Percentiles rank a stretch among this genome's conserved stretches.
phyloP scores from a whole-genome alignment of 2,329 filamentous ascomycete species.

The Pestalotiopsis sp. region DNA sequence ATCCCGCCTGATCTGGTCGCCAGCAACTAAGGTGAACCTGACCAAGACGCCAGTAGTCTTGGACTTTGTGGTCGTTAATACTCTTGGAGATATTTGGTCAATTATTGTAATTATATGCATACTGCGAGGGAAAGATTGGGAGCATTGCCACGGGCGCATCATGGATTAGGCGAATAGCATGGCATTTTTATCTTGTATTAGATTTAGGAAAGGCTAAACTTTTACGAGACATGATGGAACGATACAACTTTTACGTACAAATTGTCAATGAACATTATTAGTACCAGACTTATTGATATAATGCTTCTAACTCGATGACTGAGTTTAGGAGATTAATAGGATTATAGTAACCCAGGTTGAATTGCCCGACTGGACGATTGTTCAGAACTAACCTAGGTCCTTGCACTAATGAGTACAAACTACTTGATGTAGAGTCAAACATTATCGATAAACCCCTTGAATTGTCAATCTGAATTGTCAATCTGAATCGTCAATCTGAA shows the following conservation, averaged over 20 bases:
- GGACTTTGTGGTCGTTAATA: background rate
- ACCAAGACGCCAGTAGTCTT: background rate
- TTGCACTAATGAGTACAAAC: too few species aligned
- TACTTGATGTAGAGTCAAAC: too few species aligned
- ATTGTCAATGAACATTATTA: background rate
- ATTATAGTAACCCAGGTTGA: too few species aligned
- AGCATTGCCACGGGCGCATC: slow-evolving; percentile 14
- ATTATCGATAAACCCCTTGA: too few species aligned
- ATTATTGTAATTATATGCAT: slow-evolving; percentile 17
- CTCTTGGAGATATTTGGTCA: background rate
- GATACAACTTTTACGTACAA: background rate
- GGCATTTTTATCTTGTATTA: slow-evolving; percentile 14
- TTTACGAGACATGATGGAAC: background rate
- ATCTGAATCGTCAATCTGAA: background rate
- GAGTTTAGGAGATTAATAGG: background rate
- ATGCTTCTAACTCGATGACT: background rate
- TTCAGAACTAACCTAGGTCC: too few species aligned
- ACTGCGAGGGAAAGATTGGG: slow-evolving; percentile 17
- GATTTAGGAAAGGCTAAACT: background rate
- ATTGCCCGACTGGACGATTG: too few species aligned
- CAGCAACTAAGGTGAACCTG: slow-evolving; percentile 5
- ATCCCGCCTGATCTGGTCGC: slow-evolving; percentile 32
- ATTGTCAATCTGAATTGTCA: background rate
- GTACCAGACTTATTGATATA: background rate
- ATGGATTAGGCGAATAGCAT: slow-evolving; percentile 16